Conservation (phyloP, 2,329 filamentous ascomycete species). For the Rutstroemia sp. region DNA sequence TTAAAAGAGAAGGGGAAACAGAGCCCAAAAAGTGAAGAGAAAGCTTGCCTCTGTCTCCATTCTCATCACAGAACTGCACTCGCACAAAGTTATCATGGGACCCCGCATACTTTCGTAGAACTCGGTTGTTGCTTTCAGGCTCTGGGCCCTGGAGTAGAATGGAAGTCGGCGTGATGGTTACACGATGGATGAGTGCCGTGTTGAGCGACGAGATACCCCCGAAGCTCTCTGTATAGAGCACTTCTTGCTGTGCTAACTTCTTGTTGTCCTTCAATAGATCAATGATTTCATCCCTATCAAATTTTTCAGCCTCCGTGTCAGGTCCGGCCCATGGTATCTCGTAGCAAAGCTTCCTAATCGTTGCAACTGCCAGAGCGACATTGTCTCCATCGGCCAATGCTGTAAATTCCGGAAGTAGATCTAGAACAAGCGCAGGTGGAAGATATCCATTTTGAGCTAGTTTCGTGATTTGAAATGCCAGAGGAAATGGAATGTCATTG, state of each 20-base stretch:
- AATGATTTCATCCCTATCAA: slow-evolving; percentile 36
- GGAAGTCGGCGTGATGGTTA: slow-evolving; percentile 49
- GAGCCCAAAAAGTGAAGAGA: no score
- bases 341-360: slow-evolving; percentile 45
- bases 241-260: slow-evolving; percentile 22
- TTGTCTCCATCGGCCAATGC: slow-evolving; percentile 23
- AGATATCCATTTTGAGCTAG: slow-evolving; percentile 58
- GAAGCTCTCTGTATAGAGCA: slow-evolving; percentile 17
- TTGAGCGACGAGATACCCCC: slow-evolving; percentile 20
- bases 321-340: slow-evolving; percentile 49
- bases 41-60: slow-evolving; percentile 56
- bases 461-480: slow-evolving; percentile 56
- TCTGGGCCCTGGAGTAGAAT: slow-evolving; percentile 53
- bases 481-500: slow-evolving; percentile 39
- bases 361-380: slow-evolving; percentile 41
- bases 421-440: slow-evolving; percentile 43
- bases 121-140: slow-evolving; percentile 60
- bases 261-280: slow-evolving; percentile 36
- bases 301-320: slow-evolving; percentile 37
- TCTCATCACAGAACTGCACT: slow-evolving; percentile 68
- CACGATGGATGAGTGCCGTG: slow-evolving; percentile 21
- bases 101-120: slow-evolving; percentile 57
- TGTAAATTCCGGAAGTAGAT: slow-evolving; percentile 37
- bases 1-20: no score
- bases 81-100: slow-evolving; percentile 59